phyloP scores from a whole-genome alignment of 2,329 filamentous ascomycete genomes.

The Botryotinia globosa region DNA sequence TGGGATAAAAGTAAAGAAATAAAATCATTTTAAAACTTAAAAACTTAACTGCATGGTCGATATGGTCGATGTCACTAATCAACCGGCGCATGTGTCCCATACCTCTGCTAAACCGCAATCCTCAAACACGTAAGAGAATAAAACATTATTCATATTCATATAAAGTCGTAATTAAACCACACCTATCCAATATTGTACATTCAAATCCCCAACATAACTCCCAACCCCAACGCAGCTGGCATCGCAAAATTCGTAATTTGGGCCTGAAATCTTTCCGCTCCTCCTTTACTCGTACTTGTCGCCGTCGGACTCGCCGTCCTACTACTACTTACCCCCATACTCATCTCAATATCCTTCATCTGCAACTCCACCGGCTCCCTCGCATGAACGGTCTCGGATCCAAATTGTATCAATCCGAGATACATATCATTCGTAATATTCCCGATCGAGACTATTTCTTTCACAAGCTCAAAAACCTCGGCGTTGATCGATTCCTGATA shows the following conservation, averaged over 20 bases:
- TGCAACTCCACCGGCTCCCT: background rate
- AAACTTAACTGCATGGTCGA: background rate
- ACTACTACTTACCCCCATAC: background rate
- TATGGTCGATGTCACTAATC: background rate
- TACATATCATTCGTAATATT: slow-evolving; percentile 14
- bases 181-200: background rate
- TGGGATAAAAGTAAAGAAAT: background rate
- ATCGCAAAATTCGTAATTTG: slow-evolving; percentile 21
- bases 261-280: background rate
- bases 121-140: background rate
- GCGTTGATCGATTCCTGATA: slow-evolving; percentile 14
- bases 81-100: background rate
- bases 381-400: slow-evolving; percentile 11
- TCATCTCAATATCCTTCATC: slow-evolving; percentile 14
- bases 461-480: background rate
- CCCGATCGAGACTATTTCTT: background rate
- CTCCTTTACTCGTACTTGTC: slow-evolving; percentile 6
- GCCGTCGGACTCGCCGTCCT: background rate
- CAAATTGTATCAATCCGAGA: slow-evolving; percentile 14
- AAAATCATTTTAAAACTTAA: background rate
- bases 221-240: slow-evolving; percentile 15
- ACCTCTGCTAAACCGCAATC: background rate
- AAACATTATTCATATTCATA: slow-evolving; percentile 7
- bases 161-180: background rate
- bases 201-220: slow-evolving; percentile 8